phyloP scores from a whole-genome alignment of 2,329 filamentous ascomycete genomes.

The Exophiala dermatitidis region DNA sequence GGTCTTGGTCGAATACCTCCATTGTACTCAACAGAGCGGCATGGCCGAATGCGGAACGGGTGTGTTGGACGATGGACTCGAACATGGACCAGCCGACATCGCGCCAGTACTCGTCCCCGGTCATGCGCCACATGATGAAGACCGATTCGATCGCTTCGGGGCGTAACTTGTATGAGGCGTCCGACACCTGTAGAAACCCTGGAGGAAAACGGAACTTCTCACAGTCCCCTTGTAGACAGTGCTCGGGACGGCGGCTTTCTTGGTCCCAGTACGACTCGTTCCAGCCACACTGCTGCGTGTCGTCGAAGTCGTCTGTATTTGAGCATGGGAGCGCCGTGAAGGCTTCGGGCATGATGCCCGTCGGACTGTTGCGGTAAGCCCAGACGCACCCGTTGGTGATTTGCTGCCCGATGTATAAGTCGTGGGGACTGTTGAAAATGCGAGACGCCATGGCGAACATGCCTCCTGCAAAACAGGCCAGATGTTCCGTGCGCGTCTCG shows the following conservation, averaged over 20 bases:
- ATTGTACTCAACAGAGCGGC: slow-evolving; percentile 43
- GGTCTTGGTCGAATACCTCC: slow-evolving; percentile 7
- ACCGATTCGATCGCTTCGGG: slow-evolving; percentile 55
- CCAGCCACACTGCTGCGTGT: slow-evolving; percentile 42
- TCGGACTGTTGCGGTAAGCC: slow-evolving; percentile 45
- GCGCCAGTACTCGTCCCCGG: slow-evolving; percentile 44
- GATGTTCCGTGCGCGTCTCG: slow-evolving; percentile 43
- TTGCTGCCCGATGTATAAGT: slow-evolving; percentile 44
- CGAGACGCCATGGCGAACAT: slow-evolving; percentile 50
- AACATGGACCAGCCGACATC: slow-evolving; percentile 47
- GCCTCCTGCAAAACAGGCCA: slow-evolving; percentile 50
- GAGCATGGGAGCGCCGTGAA: slow-evolving; percentile 43
- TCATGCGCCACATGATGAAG: slow-evolving; percentile 55
- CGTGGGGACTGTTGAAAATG: slow-evolving; percentile 44
- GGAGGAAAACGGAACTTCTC: slow-evolving; percentile 10
- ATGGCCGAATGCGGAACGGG: slow-evolving; percentile 45
- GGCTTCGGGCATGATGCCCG: slow-evolving; percentile 53
- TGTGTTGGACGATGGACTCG: slow-evolving; percentile 39
- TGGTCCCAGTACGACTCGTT: slow-evolving; percentile 34
- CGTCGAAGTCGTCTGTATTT: not conserved
- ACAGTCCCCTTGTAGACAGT: not conserved
- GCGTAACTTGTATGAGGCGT: slow-evolving; percentile 45
- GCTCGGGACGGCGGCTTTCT: slow-evolving; percentile 12
- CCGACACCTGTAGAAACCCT: slow-evolving; percentile 19
- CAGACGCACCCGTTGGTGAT: slow-evolving; percentile 52